Percentiles rank a stretch among this genome's conserved stretches.
These are phyloP conservation scores for Apodospora peruviana DNA, from an alignment of 495 filamentous ascomycete genomes.

Conservation along the genomic window DNA sequence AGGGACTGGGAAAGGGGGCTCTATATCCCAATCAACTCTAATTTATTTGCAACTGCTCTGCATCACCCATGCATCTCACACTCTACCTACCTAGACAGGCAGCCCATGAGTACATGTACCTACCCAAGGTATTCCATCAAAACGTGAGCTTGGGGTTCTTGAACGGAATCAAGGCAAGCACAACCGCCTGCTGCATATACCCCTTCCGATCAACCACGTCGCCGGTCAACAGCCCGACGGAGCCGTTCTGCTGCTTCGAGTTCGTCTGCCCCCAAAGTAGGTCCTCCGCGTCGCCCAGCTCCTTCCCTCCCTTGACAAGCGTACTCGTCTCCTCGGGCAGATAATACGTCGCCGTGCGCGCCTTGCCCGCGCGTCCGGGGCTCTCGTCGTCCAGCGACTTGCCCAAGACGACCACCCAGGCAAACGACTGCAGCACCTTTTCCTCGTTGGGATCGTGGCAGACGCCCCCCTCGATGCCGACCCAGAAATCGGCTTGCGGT, in stretches of 20 bases:
- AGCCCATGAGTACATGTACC: too few relatives aligned
- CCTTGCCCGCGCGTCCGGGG: conserved; percentile 13
- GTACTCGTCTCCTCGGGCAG: conserved; percentile 14
- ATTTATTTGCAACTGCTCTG: too few relatives aligned
- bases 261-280: conserved; percentile 14
- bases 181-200: conserved; percentile 20
- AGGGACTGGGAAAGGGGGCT: too few relatives aligned
- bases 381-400: not conserved
- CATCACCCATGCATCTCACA: too few relatives aligned
- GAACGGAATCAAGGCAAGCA: conserved; percentile 22
- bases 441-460: conserved; percentile 1
- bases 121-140: too few relatives aligned
- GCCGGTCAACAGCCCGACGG: conserved; percentile 21
- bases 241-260: conserved; percentile 18
- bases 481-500: conserved; percentile 20
- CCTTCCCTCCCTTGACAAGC: conserved; percentile 16
- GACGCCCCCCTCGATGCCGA: conserved; percentile 27
- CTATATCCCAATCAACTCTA: too few relatives aligned
- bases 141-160: conserved; percentile 14
- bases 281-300: conserved; percentile 19
- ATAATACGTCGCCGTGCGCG: conserved; percentile 23
- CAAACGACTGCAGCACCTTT: conserved; percentile 18
- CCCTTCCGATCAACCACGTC: conserved; percentile 12
- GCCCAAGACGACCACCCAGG: conserved; percentile 19
- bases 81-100: too few relatives aligned